phyloP scores from a whole-genome alignment of 345 rosid genomes.

The Citrus glauca region DNA sequence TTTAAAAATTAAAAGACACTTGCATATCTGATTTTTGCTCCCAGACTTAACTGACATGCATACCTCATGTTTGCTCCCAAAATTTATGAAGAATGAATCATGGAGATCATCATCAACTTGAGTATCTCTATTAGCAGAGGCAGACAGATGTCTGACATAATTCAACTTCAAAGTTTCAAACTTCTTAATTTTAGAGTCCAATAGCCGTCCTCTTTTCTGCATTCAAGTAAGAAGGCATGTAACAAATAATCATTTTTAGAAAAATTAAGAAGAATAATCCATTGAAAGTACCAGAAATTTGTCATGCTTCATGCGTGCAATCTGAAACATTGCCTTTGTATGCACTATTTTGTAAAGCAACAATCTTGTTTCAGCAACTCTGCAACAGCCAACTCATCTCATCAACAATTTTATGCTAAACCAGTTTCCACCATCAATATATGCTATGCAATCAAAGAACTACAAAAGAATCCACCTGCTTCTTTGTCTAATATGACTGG shows the following conservation, averaged over 20 bases:
- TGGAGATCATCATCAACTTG: slow-evolving; percentile 11
- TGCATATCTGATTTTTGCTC: slow-evolving; percentile 40
- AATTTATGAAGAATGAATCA: slow-evolving; percentile 23
- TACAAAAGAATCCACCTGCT: slow-evolving; percentile 43
- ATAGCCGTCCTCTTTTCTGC: slow-evolving; percentile 56
- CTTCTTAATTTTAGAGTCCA: slow-evolving; percentile 45
- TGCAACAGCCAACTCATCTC: slow-evolving; percentile 35
- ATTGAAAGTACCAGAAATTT: slow-evolving; percentile 53
- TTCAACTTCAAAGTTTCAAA: slow-evolving; percentile 49
- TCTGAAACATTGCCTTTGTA: slow-evolving; percentile 66
- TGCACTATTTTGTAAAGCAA: slow-evolving; percentile 52
- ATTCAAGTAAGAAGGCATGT: slow-evolving; percentile 20
- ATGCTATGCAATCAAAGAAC: slow-evolving; percentile 4
- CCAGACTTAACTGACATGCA: slow-evolving; percentile 20
- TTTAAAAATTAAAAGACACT: slow-evolving; percentile 15
- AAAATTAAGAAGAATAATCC: slow-evolving; percentile 1
- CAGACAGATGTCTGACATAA: slow-evolving; percentile 18
- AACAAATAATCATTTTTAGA: slow-evolving; percentile 16
- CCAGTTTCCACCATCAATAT: slow-evolving; percentile 3
- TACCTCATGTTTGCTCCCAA: slow-evolving; percentile 45
- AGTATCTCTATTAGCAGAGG: slow-evolving; percentile 25
- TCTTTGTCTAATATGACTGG: slow-evolving; percentile 26
- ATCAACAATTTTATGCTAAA: slow-evolving; percentile 17
- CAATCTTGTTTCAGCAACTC: slow-evolving; percentile 50
- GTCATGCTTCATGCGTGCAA: slow-evolving; percentile 48